These are phyloP conservation scores for Nemania sp. DNA, from an alignment of 2,329 filamentous ascomycete genomes.

Conservation along the genomic window DNA sequence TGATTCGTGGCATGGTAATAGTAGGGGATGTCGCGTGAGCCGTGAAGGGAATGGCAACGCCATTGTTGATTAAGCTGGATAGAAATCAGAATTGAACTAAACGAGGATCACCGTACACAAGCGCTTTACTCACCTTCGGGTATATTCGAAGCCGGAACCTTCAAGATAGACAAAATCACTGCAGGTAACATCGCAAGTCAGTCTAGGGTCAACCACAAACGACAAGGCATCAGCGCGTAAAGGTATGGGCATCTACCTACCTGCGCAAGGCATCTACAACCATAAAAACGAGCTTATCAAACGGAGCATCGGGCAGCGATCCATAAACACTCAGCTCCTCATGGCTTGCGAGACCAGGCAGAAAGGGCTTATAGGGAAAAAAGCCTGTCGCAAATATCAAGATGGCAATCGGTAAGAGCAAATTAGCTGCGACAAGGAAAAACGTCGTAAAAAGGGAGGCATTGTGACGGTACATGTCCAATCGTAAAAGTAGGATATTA, in stretches of 20 bases:
- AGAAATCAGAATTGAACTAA: constrained; percentile 11
- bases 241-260: constrained; percentile 59
- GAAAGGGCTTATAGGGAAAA: constrained; percentile 96
- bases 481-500: constrained; percentile 11
- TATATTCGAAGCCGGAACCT: constrained; percentile 85
- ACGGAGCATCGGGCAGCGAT: constrained; percentile 73
- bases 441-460: constrained; percentile 49
- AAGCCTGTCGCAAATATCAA: constrained; percentile 88
- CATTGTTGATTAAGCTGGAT: constrained; percentile 81
- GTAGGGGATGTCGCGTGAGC: constrained; percentile 96
- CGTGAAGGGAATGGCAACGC: constrained; percentile 90
- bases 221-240: background rate
- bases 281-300: constrained; percentile 96
- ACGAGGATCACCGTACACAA: background rate
- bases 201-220: constrained; percentile 8
- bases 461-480: constrained; percentile 49
- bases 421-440: constrained; percentile 75
- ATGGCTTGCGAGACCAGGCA: constrained; percentile 84
- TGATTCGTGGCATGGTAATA: constrained; percentile 97
- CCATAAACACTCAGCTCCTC: constrained; percentile 66
- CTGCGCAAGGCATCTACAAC: constrained; percentile 94
- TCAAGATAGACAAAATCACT: constrained; percentile 94
- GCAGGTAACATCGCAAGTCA: constrained; percentile 27
- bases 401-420: constrained; percentile 80
- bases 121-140: constrained; percentile 76